A percentile compares a stretch with the other conserved stretches of the same genome.
phyloP scores from a whole-genome alignment of 345 rosid species.

The Salix brachista region DNA sequence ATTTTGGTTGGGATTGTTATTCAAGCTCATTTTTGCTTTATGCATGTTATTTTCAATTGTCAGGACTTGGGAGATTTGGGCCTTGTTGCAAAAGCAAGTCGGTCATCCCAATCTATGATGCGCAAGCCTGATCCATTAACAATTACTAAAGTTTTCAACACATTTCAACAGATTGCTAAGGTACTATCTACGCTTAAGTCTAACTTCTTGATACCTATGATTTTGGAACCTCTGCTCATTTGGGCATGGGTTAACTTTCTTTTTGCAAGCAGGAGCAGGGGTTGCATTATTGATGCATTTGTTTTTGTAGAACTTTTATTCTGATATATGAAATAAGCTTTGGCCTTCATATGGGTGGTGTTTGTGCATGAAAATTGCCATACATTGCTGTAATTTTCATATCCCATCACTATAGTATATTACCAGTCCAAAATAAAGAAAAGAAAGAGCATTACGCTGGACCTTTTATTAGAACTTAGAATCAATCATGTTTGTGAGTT shows the following conservation, averaged over 20 bases:
- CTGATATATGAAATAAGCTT: not conserved
- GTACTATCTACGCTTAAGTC: constrained; percentile 23
- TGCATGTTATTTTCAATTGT: constrained; percentile 7
- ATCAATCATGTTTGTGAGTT: not conserved
- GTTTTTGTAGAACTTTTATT: not conserved
- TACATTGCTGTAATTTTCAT: not conserved
- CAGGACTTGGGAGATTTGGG: constrained; percentile 91
- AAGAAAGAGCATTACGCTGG: not conserved
- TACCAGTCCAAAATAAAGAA: not conserved
- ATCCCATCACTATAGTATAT: too few species aligned
- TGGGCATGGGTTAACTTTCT: too few species aligned
- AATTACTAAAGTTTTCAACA: constrained; percentile 69
- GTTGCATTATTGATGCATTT: too few species aligned
- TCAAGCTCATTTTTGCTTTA: not conserved
- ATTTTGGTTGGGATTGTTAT: not conserved
- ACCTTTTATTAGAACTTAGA: not conserved
- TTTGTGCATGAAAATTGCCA: too few species aligned
- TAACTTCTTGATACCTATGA: not conserved
- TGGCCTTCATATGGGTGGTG: not conserved
- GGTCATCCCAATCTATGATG: constrained; percentile 88
- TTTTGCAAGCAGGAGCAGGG: not conserved
- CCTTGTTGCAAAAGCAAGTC: constrained; percentile 90
- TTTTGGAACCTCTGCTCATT: not conserved
- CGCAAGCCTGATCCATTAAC: constrained; percentile 79
- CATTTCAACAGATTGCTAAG: constrained; percentile 84